Evolutionary conservation across 306 rosid species (phyloP).

Genomic region (Lathyrus aphaca): DNA sequence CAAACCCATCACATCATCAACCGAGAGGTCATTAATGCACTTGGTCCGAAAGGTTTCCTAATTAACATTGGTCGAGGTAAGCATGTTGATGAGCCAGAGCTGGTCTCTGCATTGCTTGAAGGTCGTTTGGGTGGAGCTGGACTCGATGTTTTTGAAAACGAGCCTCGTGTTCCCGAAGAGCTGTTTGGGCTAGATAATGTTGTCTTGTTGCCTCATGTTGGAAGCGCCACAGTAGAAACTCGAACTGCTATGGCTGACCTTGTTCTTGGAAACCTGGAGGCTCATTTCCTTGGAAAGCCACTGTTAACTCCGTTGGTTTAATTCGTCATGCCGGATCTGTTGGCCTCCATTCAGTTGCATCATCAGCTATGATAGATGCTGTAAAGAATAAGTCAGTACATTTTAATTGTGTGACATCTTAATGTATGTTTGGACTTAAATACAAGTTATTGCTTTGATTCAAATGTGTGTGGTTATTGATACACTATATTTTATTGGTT

Average conservation of each 20-base stretch:
- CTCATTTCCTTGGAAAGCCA: slow-evolving; percentile 77
- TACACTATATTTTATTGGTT: no score
- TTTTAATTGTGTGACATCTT: slow-evolving; percentile 1
- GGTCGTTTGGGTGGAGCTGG: slow-evolving; percentile 92
- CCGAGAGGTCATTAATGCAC: slow-evolving; percentile 67
- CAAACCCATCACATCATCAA: slow-evolving; percentile 71
- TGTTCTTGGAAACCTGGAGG: slow-evolving; percentile 73
- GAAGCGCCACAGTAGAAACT: slow-evolving; percentile 75
- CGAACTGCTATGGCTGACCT: slow-evolving; percentile 75
- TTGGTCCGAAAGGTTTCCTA: slow-evolving; percentile 77
- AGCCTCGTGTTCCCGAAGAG: slow-evolving; percentile 78
- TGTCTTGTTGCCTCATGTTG: slow-evolving; percentile 75
- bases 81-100: slow-evolving; percentile 75
- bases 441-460: no score
- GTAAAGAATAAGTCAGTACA: background rate
- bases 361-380: background rate
- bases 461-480: no score
- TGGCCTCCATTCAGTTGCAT: slow-evolving; percentile 5
- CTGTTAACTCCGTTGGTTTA: slow-evolving; percentile 67
- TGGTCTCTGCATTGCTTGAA: slow-evolving; percentile 73
- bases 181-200: slow-evolving; percentile 75
- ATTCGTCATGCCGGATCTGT: background rate
- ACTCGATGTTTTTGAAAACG: slow-evolving; percentile 77
- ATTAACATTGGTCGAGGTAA: slow-evolving; percentile 88
- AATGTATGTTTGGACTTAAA: background rate